Percentiles rank a stretch among this genome's conserved stretches.
These are phyloP conservation scores for Podospora pseudopauciseta DNA, from an alignment of 495 filamentous ascomycete species.

Conservation along the genomic window DNA sequence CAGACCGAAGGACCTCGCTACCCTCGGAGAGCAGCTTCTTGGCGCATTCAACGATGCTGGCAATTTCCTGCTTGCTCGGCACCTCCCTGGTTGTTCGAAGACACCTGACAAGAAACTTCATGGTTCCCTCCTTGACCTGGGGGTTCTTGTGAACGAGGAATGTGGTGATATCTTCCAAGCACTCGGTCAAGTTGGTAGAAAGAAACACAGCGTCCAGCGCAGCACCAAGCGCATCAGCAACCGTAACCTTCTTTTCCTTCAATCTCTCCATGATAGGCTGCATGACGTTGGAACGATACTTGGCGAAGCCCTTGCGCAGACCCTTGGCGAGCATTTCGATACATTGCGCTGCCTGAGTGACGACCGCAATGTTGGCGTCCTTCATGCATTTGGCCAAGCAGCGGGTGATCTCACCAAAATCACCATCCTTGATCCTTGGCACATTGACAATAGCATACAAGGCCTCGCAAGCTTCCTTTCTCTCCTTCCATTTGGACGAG, in stretches of 20 bases:
- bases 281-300: slow-evolving; percentile 76
- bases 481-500: slow-evolving; percentile 96
- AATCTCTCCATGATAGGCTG: slow-evolving; percentile 86
- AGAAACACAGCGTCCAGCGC: slow-evolving; percentile 85
- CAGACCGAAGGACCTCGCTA: slow-evolving; percentile 75
- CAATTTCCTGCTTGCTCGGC: slow-evolving; percentile 77
- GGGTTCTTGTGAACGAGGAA: slow-evolving; percentile 93
- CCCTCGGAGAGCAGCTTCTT: slow-evolving; percentile 89
- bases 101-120: slow-evolving; percentile 85
- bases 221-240: slow-evolving; percentile 79
- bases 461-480: slow-evolving; percentile 90
- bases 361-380: slow-evolving; percentile 95
- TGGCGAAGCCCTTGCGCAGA: slow-evolving; percentile 70
- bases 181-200: slow-evolving; percentile 75
- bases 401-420: slow-evolving; percentile 77
- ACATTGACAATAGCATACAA: slow-evolving; percentile 74
- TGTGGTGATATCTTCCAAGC: slow-evolving; percentile 81
- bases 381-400: slow-evolving; percentile 94
- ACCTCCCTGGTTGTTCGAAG: slow-evolving; percentile 78
- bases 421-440: slow-evolving; percentile 86
- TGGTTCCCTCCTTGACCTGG: slow-evolving; percentile 89
- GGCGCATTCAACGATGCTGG: slow-evolving; percentile 76
- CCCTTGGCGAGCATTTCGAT: slow-evolving; percentile 91
- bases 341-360: slow-evolving; percentile 89
- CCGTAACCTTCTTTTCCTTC: slow-evolving; percentile 92